Evolutionary conservation across 345 rosid species (phyloP), one percentile per base, ranked within the genome.

Genomic region (Pugionium cornutum): DNA sequence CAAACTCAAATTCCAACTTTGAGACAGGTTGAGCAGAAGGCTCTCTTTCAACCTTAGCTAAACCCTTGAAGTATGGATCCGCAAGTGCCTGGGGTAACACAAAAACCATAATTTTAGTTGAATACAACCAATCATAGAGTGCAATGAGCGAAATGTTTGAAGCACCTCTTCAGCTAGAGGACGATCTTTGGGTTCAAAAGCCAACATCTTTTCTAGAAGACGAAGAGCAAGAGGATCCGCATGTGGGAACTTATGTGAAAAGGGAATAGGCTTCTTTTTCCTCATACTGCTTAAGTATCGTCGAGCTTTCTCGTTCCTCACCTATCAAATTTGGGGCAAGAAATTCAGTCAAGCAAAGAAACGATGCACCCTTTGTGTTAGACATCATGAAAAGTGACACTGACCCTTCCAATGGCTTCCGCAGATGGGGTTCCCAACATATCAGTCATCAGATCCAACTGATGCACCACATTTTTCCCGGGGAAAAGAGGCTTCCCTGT

Each of bases 401-500:
- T 58, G 40, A 92, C 97, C 86, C 98, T 83, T 28, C 92, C 91
- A 81, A 87, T 89, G 76, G 97, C 92, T 78, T 92, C 98, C 1
- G 87, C 78, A 39, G 98, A 84, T 56, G 98, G 98, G 3, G 91
- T 84, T 72, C 98, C 98, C 86, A 92, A 61, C 67, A 87, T 80
- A 73, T 92, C 98, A 44, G 98, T 92, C 89, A 92, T 89, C 76
- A 92, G 75, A 76, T 92, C 98, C 81, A 92, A 68, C 62, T 92
- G 98, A 76, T 92, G 97, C 39, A 92, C 98, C 5, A 92, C 98
- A 56, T 92, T 92, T 82, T 92, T 89, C 64, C 98, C 97, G 9
- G 98, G 98, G 78, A 92, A 92, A 53, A 92, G 89, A 62, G 97
- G 97, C 62, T 87, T 92, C 62, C 98, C 98, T 1, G 97, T 92